Evolutionary conservation across 2,329 filamentous ascomycete species (phyloP), one percentile per base, ranked within the genome.

Genomic region (Fusarium agapanthi): DNA sequence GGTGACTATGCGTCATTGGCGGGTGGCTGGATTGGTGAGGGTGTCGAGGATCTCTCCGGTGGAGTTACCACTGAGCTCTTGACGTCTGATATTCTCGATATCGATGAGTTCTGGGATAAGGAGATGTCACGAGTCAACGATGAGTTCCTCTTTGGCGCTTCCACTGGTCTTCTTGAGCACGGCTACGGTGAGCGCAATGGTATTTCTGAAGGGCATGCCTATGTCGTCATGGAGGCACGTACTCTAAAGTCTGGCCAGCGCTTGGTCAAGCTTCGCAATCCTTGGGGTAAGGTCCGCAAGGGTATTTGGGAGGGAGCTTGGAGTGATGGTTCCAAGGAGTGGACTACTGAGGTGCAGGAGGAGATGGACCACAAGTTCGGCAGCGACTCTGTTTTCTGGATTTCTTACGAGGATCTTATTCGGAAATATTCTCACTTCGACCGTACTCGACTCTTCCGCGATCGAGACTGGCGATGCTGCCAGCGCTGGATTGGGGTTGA

Each of bases 51-150:
- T 79, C 82, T 91, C 16, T 90, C 87, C 20, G 92, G 92, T 5
- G 92, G 92, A 32, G 90, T 94, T 18, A 93, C 91, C 0, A 91
- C 90, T 0, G 89, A 92, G 77, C 81, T 94, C 16, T 87, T 92
- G 48, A 88, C 90, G 4, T 89, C 89, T 1, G 91, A 94, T 75
- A 93, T 95, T 40, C 86, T 94, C 7, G 91, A 96, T 77, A 92
- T 92, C 65, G 91, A 97, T 56, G 88, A 89, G 28, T 97, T 97
- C 79, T 97, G 94, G 95, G 89, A 87, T 3, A 90, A 95, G 41
- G 93, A 96, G 79, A 87, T 97, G 30, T 89, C 91, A 81, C 90
- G 92, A 70, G 93, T 95, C 65, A 96, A 97, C 79, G 84, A 94
- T 61, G 91, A 94, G 56, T 97, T 96, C 76, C 83, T 94, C 13